Evolutionary conservation across 805 yeast genomes (phyloP).

Genomic region (Hanseniaspora jakobsenii): DNA sequence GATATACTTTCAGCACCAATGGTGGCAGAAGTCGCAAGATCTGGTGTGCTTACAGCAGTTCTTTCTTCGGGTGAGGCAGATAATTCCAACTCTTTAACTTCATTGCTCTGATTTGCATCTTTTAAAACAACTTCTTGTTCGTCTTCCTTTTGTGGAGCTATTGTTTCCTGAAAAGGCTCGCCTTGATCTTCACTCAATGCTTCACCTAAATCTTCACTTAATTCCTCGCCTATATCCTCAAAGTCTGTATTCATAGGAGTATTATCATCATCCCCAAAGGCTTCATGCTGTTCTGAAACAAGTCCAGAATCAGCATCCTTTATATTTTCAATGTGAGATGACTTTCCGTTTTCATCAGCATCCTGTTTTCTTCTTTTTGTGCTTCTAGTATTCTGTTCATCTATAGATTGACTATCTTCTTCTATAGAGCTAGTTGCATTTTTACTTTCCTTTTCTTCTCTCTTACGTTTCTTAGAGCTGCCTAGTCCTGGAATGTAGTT

Average conservation of each 20-base stretch:
- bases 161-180: conserved; percentile 23
- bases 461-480: conserved; percentile 22
- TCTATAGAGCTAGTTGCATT: too few species aligned
- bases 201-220: conserved; percentile 28
- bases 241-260: conserved; percentile 14
- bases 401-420: too few species aligned
- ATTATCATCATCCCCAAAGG: not conserved
- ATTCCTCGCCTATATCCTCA: conserved; percentile 29
- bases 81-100: not conserved
- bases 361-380: too few species aligned
- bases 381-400: too few species aligned
- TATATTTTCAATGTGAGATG: too few species aligned
- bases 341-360: conserved; percentile 26
- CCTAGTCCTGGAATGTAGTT: conserved; percentile 33
- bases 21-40: not conserved
- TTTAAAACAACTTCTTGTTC: conserved; percentile 12
- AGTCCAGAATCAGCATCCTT: too few species aligned
- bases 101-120: not conserved
- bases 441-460: conserved; percentile 11
- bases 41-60: not conserved
- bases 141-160: conserved; percentile 24
- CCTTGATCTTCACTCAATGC: conserved; percentile 23
- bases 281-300: not conserved
- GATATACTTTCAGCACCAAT: too few species aligned
- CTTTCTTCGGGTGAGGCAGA: not conserved